phyloP scores from a whole-genome alignment of 2,329 filamentous ascomycete genomes.

The Cryphonectria carpinicola region DNA sequence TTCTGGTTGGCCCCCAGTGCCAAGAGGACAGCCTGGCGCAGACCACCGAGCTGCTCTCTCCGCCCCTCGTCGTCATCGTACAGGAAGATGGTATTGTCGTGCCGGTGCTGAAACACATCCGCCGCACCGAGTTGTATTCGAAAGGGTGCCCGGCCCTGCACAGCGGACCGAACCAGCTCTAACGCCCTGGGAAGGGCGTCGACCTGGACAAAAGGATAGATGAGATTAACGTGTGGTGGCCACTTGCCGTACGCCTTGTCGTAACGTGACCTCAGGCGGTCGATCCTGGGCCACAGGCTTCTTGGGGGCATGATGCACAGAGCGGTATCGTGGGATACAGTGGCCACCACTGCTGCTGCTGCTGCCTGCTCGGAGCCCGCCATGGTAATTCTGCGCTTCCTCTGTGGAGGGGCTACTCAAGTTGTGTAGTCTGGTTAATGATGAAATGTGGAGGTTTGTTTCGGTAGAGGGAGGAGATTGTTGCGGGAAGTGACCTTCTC shows the following conservation, averaged over 20 bases:
- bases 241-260: constrained; percentile 65
- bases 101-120: constrained; percentile 53
- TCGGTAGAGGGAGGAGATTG: not conserved
- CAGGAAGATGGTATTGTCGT: constrained; percentile 55
- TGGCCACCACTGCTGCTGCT: not conserved
- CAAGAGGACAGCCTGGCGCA: constrained; percentile 42
- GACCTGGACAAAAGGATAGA: constrained; percentile 66
- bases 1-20: constrained; percentile 40
- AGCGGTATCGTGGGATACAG: constrained; percentile 58
- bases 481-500: not conserved
- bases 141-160: constrained; percentile 33
- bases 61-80: constrained; percentile 36
- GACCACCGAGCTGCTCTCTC: constrained; percentile 34
- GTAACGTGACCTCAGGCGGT: constrained; percentile 62
- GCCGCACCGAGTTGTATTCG: constrained; percentile 44
- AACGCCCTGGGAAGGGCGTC: constrained; percentile 50
- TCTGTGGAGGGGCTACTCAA: no score
- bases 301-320: constrained; percentile 62
- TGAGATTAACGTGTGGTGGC: constrained; percentile 68
- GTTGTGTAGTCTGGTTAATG: not conserved
- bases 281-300: constrained; percentile 50
- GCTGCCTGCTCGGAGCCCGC: not conserved
- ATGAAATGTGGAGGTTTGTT: not conserved
- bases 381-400: not conserved
- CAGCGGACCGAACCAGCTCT: constrained; percentile 42